Evolutionary conservation across 768 basidiomycete species (phyloP).

Genomic region (Naganishia friedmannii): DNA sequence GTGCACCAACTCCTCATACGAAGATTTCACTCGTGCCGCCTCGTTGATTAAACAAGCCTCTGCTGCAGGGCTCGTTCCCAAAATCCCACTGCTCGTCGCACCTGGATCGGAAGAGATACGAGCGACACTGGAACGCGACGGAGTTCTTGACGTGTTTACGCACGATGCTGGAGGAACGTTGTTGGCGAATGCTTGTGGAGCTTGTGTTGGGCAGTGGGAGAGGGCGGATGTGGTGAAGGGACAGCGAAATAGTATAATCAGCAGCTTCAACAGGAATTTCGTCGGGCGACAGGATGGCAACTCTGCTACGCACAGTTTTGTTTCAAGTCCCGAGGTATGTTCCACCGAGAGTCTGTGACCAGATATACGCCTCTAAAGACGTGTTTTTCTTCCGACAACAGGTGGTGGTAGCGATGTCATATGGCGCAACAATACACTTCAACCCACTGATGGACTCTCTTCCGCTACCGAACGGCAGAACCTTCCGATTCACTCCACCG

Average conservation of each 20-base stretch:
- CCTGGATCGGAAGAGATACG: constrained; percentile 34
- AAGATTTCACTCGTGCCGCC: constrained; percentile 31
- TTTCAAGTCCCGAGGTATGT: constrained; percentile 31
- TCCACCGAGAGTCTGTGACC: not conserved
- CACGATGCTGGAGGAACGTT: constrained; percentile 25
- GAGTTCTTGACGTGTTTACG: constrained; percentile 23
- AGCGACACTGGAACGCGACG: constrained; percentile 31
- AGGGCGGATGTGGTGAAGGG: constrained; percentile 26
- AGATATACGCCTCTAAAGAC: not conserved
- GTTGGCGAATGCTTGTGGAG: constrained; percentile 34
- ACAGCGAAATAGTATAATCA: constrained; percentile 25
- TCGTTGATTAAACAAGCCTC: constrained; percentile 31
- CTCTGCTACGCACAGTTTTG: constrained; percentile 30
- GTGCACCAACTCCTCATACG: constrained; percentile 36
- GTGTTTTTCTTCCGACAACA: not conserved
- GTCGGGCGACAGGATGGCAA: constrained; percentile 33
- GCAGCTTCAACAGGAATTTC: constrained; percentile 31
- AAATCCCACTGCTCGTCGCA: constrained; percentile 24
- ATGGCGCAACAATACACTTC: constrained; percentile 27
- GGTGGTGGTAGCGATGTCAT: constrained; percentile 33
- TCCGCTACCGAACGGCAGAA: constrained; percentile 1
- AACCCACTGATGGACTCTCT: constrained; percentile 28
- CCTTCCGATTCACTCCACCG: constrained; percentile 25
- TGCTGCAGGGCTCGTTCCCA: not conserved
- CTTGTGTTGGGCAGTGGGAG: constrained; percentile 34